Evolutionary conservation across 176 grass and related monocot species (phyloP), one percentile per base, ranked within the genome.

Genomic region (Pharus latifolius): DNA sequence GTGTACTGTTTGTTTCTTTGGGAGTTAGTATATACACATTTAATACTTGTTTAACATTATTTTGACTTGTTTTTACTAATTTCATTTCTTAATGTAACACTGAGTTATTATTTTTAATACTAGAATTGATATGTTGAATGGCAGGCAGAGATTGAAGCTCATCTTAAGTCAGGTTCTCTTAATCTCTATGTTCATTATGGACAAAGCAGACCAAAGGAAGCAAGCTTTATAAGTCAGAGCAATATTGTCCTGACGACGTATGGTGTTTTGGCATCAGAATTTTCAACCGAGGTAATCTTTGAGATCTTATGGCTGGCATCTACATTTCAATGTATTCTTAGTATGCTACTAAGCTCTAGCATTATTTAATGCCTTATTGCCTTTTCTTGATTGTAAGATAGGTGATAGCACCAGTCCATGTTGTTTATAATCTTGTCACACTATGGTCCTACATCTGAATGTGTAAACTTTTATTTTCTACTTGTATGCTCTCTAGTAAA

Each of bases 231-330:
- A 64, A 86, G 60, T 76, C 86, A 97, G 71, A 85, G 40, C 68
- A 86, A 97, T 70, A 80, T 97, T 85, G 94, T 97, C 63, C 78
- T 97, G 43, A 92, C 89, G 65, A 92, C 94, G 18, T 97, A 97
- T 82, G 94, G 94, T 76, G 84, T 97, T 44, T 72, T 97, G 60
- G 78, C 86, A 67, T 97, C 94, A 72, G 94, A 97, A 80, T 97
- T 90, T 84, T 92, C 94, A 69, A 65, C 72, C 2, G 89, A 92
- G 77, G 89, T 97, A 82, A 67, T 27, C 49, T 67, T 30, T 73
- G 8, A 52, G n/a, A 65, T 88, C 26, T 83, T 49, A 43, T 84
- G 61, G 37, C n/a, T 62, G 34, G 47, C 12, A 28, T 19, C 11
- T 62, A 1, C 56, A 53, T 79, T 67, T 52, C 52, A 52, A 17